Evolutionary conservation across 805 yeast species (phyloP).

Genomic region (Ogataea pignaliae): DNA sequence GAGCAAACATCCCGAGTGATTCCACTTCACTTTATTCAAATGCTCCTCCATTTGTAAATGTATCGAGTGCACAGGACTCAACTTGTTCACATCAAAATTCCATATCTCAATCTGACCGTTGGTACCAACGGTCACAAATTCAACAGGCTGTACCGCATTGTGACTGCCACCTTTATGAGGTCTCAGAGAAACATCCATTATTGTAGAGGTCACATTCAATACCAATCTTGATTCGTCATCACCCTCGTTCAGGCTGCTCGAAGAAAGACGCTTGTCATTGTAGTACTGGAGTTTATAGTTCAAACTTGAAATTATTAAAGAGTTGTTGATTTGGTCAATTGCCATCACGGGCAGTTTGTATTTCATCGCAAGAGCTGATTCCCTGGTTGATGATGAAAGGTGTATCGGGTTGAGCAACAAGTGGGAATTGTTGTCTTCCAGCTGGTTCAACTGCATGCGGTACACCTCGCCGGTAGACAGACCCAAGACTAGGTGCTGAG

Average conservation of each 20-base stretch:
- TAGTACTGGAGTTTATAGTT: conserved; percentile 8
- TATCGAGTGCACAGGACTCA: conserved; percentile 22
- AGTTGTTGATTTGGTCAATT: conserved; percentile 10
- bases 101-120: conserved; percentile 26
- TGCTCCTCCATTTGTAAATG: conserved; percentile 18
- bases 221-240: background rate
- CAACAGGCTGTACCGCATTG: conserved; percentile 1
- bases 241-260: no score
- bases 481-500: conserved; percentile 19
- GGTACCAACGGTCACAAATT: conserved; percentile 12
- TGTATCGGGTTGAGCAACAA: no score
- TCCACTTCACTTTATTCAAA: conserved; percentile 15
- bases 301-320: conserved; percentile 5
- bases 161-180: no score
- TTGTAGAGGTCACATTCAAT: background rate
- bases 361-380: background rate
- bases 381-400: background rate
- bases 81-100: conserved; percentile 30
- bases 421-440: conserved; percentile 7
- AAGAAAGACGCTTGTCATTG: no score
- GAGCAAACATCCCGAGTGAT: conserved; percentile 3
- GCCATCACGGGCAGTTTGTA: conserved; percentile 17
- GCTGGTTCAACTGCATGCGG: conserved; percentile 8
- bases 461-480: conserved; percentile 20
- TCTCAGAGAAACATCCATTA: conserved; percentile 10